Evolutionary conservation across 208 protist species (phyloP).

Genomic region (Trypanosoma brucei): DNA sequence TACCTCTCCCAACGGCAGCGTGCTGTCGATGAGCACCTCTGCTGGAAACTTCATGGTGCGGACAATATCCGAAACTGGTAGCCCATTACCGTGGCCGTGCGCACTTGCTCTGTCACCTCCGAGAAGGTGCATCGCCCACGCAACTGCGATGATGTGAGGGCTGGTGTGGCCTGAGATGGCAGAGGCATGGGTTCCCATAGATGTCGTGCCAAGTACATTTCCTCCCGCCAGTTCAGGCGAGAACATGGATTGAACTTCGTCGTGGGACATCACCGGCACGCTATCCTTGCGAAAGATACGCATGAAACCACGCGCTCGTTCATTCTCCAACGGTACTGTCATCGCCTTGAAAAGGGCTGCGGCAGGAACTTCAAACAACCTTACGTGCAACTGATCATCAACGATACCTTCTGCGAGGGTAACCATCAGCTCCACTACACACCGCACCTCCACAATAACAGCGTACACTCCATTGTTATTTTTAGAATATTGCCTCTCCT

Average conservation of each 20-base stretch:
- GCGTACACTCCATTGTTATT: slow-evolving; percentile 78
- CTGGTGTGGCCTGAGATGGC: slow-evolving; percentile 73
- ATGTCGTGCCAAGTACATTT: slow-evolving; percentile 74
- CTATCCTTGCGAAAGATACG: slow-evolving; percentile 63
- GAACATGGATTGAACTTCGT: slow-evolving; percentile 75
- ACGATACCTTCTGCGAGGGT: slow-evolving; percentile 80
- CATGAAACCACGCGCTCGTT: slow-evolving; percentile 76
- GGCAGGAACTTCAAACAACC: slow-evolving; percentile 66
- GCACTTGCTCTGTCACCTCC: slow-evolving; percentile 50
- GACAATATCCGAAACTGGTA: slow-evolving; percentile 82
- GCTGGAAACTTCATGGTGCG: slow-evolving; percentile 64
- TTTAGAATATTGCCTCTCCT: slow-evolving; percentile 31
- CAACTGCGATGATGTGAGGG: slow-evolving; percentile 81
- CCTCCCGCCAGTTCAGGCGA: slow-evolving; percentile 81
- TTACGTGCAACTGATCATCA: slow-evolving; percentile 57
- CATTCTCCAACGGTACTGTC: slow-evolving; percentile 58
- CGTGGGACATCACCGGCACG: slow-evolving; percentile 40
- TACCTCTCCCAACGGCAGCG: slow-evolving; percentile 74
- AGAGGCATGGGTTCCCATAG: slow-evolving; percentile 66
- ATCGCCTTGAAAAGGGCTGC: slow-evolving; percentile 83
- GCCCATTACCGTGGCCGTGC: slow-evolving; percentile 76
- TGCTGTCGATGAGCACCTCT: slow-evolving; percentile 72
- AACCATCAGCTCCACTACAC: slow-evolving; percentile 83
- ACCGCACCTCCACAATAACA: slow-evolving; percentile 77
- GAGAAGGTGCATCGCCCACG: slow-evolving; percentile 86